Evolutionary conservation across 2,329 filamentous ascomycete genomes (phyloP), one percentile per base, ranked within the genome.

Genomic region (Huntiella decipiens): DNA sequence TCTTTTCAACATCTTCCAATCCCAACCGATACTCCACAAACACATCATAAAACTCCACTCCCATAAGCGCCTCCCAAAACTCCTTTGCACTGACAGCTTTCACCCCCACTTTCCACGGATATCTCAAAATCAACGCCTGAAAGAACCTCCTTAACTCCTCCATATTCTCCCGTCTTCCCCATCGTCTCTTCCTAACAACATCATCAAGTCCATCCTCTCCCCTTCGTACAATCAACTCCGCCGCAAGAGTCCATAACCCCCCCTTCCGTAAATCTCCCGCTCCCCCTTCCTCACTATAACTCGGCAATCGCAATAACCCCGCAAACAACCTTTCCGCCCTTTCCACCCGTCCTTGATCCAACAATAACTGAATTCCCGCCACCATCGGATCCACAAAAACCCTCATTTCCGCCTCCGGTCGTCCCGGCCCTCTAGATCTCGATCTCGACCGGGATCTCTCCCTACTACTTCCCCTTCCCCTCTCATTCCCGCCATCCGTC

Each of bases 51-150:
- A 94, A 71, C 73, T 91, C 88, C 39, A 85, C 72, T 42, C 77
- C 77, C 53, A 88, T 78, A 63, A 93, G 72, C 11, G 81, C 80
- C 11, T 82, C 77, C 62, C 85, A 87, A 58, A 95, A 93, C 50
- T 84, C 77, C 34, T 82, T 57, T 8, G 82, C 76, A 32, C 33
- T 43, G 19, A 47, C 10, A 7, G 36, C 36, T 33, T 32, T 16
- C 37, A 78, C 62, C 3, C 67, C 62, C 43, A 73, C 62, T 54
- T 77, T 73, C 64, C 80, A 78, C 5, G 84, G 79, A 59, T 87
- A 72, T 56, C 85, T 79, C 53, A 85, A 68, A 43, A 88, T 81
- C 50, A 95, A 66, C 22, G 71, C 71, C 52, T 88, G 79, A 56
- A 91, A 86, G 60, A 88, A 94, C 3, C 60, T 57, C 34, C 61